phyloP scores from a whole-genome alignment of 2,329 filamentous ascomycete species.

The Cercospora beticola region DNA sequence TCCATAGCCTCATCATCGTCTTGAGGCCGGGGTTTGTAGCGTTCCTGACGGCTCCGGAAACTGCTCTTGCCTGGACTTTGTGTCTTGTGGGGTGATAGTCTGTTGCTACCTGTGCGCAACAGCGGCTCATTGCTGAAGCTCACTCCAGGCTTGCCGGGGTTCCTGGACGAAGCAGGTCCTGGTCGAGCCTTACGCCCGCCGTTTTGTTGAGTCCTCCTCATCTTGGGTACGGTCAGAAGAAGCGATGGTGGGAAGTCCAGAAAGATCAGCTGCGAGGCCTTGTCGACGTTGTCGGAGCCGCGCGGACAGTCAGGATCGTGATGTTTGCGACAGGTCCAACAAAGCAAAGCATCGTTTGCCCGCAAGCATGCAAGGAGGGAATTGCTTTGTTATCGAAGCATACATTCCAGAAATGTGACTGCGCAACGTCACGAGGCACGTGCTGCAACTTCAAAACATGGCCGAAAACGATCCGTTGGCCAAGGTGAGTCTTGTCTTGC shows the following conservation, averaged over 20 bases:
- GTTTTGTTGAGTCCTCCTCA: not conserved
- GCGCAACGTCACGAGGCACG: not conserved
- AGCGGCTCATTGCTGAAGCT: not conserved
- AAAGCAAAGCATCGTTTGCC: slow-evolving; percentile 5
- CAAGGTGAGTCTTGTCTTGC: not conserved
- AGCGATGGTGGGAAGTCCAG: not conserved
- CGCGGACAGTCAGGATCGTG: not conserved
- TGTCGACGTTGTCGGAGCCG: not conserved
- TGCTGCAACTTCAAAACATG: not conserved
- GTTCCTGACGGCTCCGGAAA: not conserved
- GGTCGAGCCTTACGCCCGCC: not conserved
- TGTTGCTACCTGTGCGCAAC: not conserved
- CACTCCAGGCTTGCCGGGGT: not conserved
- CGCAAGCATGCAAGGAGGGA: slow-evolving; percentile 3
- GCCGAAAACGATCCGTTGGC: not conserved
- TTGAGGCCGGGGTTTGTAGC: not conserved
- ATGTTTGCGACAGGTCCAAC: not conserved
- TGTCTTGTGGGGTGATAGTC: not conserved
- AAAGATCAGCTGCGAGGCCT: not conserved
- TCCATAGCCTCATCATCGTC: not conserved
- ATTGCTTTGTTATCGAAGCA: not conserved
- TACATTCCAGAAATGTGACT: not conserved
- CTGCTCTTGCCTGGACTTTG: slow-evolving; percentile 1
- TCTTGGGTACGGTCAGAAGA: not conserved
- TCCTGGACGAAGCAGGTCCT: not conserved